Base-by-base conservation (phyloP, 495 filamentous ascomycete genomes). In the Aspergillus avenaceus region DNA sequence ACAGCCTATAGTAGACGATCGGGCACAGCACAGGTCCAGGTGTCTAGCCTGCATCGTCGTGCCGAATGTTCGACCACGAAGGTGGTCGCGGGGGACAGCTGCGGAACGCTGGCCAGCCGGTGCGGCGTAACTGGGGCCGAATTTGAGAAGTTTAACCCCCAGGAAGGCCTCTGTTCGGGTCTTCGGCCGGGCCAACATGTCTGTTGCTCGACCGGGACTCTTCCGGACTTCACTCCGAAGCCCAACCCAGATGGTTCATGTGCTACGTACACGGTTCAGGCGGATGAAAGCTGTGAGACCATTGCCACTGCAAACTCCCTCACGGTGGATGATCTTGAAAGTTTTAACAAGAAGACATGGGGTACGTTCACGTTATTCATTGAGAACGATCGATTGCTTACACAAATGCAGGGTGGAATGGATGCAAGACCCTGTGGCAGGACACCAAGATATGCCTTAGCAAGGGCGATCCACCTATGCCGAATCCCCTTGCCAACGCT, bases 371-470 rank as follows among this genome's bases (percentile, higher is more conserved):
- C n/a, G n/a, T n/a, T n/a, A n/a, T n/a, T n/a, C n/a, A n/a, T n/a
- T n/a, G n/a, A n/a, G n/a, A n/a, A n/a, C n/a, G n/a, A n/a, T n/a
- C n/a, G n/a, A n/a, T n/a, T n/a, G n/a, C n/a, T n/a, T n/a, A n/a
- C n/a, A n/a, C n/a, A n/a, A n/a, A n/a, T n/a, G n/a, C n/a, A n/a
- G n/a, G n/a, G n/a, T 79, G 74, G 73, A 51, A 26, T n/a, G 74
- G 72, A 23, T 82, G 78, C 54, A 41, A 47, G 7, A 26, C 32
- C 2, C 53, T 80, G 0, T 24, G 57, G 36, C 7, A 24, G 0
- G 54, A 48, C 4, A 37, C 48, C 8, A 41, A 42, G 4, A 78
- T 82, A 14, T 81, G 78, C 52, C 32, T 82, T 1, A 79, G 76
- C 53, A 47, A 53, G 1, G 78, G 78, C 1, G 29, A 31, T 0